Evolutionary conservation across 805 yeast genomes (phyloP).

Genomic region (Priceomyces medius): DNA sequence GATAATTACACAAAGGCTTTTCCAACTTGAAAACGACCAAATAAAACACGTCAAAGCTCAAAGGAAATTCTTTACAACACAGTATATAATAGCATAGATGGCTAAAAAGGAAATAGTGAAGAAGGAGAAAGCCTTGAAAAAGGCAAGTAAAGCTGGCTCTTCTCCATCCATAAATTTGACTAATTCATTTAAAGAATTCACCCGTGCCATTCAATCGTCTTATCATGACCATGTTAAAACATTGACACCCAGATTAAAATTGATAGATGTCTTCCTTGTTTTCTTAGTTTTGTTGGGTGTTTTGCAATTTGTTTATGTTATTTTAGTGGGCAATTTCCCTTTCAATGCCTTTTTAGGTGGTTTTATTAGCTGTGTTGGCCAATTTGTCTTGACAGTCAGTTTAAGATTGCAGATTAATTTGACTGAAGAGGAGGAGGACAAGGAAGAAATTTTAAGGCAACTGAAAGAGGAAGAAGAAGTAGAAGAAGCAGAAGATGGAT

Average conservation of each 20-base stretch:
- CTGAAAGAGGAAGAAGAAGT: slow-evolving; percentile 6
- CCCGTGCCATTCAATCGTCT: slow-evolving; percentile 32
- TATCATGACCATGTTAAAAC: slow-evolving; percentile 31
- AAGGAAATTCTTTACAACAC: not conserved
- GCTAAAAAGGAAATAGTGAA: slow-evolving; percentile 2
- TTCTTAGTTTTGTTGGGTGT: slow-evolving; percentile 74
- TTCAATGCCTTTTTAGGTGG: slow-evolving; percentile 97
- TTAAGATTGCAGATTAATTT: slow-evolving; percentile 65
- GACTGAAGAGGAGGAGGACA: slow-evolving; percentile 6
- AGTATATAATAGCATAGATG: slow-evolving; percentile 1
- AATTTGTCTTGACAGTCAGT: slow-evolving; percentile 84
- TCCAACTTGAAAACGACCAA: not conserved
- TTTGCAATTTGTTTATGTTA: slow-evolving; percentile 74
- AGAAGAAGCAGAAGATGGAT: slow-evolving; percentile 6
- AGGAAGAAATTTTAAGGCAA: too few species aligned
- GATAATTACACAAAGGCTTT: slow-evolving; percentile 2
- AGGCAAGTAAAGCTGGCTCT: slow-evolving; percentile 11
- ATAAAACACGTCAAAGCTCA: slow-evolving; percentile 1
- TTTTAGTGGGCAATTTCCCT: slow-evolving; percentile 85
- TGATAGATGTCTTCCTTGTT: slow-evolving; percentile 75
- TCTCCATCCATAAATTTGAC: slow-evolving; percentile 9
- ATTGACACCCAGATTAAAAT: slow-evolving; percentile 50
- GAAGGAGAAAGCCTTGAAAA: slow-evolving; percentile 16
- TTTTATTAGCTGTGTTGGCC: slow-evolving; percentile 88
- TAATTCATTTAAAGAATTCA: slow-evolving; percentile 23